Percentiles rank a stretch among this genome's conserved stretches.
Conservation (phyloP, 495 filamentous ascomycete species). For the Neurospora sp. region DNA sequence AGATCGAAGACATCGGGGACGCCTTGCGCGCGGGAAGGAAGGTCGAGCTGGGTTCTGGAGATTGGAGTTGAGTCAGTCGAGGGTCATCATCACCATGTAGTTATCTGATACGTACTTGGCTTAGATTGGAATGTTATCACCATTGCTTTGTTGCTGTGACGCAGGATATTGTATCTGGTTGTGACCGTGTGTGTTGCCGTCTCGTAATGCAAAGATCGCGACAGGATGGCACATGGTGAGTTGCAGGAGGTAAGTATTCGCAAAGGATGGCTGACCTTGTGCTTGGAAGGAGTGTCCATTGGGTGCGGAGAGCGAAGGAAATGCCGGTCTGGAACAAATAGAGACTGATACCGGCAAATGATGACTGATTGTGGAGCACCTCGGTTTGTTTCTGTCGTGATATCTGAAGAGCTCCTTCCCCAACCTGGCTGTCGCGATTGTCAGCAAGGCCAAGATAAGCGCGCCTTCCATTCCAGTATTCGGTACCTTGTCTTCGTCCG, state of each 20-base stretch:
- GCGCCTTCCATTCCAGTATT: background rate
- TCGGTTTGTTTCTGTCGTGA: background rate
- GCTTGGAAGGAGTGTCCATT: background rate
- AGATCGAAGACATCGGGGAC: conserved; percentile 31
- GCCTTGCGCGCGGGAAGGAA: conserved; percentile 25
- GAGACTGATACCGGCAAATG: background rate
- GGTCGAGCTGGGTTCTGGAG: conserved; percentile 27
- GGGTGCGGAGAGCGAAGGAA: background rate
- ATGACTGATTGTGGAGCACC: background rate
- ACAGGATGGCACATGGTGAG: background rate
- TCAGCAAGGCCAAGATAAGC: background rate
- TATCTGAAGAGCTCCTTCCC: background rate
- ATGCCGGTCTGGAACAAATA: background rate
- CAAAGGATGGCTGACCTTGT: background rate
- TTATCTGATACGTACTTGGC: conserved; percentile 29
- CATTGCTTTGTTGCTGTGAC: background rate
- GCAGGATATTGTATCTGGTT: background rate
- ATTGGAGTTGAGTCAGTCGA: conserved; percentile 23
- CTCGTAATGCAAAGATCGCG: background rate
- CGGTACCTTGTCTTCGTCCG: background rate
- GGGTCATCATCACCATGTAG: background rate
- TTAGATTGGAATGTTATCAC: conserved; percentile 4
- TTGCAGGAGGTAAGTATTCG: background rate
- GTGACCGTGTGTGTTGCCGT: background rate
- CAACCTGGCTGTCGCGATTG: background rate